Evolutionary conservation across 768 basidiomycete species (phyloP), one percentile per base, ranked within the genome.

Genomic region (Pulveroboletus ravenelii): DNA sequence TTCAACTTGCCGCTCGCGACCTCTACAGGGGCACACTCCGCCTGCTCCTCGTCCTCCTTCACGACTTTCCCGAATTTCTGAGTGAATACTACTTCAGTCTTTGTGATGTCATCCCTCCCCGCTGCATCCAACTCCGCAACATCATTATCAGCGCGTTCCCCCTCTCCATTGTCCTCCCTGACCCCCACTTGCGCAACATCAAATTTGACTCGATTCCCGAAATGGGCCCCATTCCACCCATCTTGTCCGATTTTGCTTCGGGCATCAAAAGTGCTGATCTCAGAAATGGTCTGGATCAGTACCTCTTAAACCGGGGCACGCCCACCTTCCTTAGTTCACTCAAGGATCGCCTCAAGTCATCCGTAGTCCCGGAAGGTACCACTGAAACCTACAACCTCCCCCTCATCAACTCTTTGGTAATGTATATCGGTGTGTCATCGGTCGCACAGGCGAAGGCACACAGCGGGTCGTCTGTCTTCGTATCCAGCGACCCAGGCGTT

Each of bases 51-150:
- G 93, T 98, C 51, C 85, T 99, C 45, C 82, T 99, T 17, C 94
- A 99, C 69, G 96, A 98, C 71, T 98, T 98, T 77, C 96, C 96
- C 45, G 96, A 97, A 54, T 98, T 98, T 76, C 77, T 98, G 54
- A 91, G 87, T 67, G 93, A 94, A 72, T 93, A 94, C 67, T 95
- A 97, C 71, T 94, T 95, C 73, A 87, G 91, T 38, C 82, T 99
- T 30, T 92, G 93, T 63, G 95, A 98, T 56, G 87, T 81, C 53
- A 90, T 99, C 54, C 96, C 96, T 41, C 77, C 86, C 25, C 82
- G 87, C 55, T 97, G 94, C 78, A 85, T 95, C 51, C 96, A 99
- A 70, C 80, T 98, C 47, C 87, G 93, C 59, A 99, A 99, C 73
- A 85, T 99, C 72, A 84, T 99, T 54, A 84, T 97, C 56, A 89